Percentiles rank a stretch among this genome's conserved stretches.
These are phyloP conservation scores for Globisporangium emineosum DNA, from an alignment of 352 stramenopile genomes.

Conservation along the genomic window DNA sequence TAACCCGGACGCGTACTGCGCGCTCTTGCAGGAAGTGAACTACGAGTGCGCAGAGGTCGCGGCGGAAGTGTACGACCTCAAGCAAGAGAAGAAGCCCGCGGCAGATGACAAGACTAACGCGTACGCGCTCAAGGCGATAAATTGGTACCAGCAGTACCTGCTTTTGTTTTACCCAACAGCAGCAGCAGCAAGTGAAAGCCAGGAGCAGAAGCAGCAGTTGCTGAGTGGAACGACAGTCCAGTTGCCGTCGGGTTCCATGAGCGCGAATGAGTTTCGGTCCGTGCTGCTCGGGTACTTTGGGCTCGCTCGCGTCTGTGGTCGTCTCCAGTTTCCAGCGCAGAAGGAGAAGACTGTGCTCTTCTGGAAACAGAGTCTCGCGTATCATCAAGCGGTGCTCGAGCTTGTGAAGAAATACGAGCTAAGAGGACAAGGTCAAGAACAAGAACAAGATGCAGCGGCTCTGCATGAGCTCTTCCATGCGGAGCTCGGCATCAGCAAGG, in stretches of 20 bases:
- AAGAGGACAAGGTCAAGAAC: neutral
- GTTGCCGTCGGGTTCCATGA: conserved; percentile 29
- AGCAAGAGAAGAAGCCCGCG: conserved; percentile 38
- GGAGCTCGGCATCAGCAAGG: conserved; percentile 53
- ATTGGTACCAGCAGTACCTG: conserved; percentile 72
- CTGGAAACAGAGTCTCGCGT: conserved; percentile 59
- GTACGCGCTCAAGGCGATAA: conserved; percentile 61
- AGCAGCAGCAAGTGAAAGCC: neutral
- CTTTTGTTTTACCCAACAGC: conserved; percentile 53
- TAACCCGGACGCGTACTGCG: conserved; percentile 49
- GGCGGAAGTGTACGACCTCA: conserved; percentile 59
- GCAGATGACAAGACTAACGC: conserved; percentile 34
- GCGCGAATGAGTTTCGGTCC: conserved; percentile 35
- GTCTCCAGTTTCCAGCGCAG: conserved; percentile 39
- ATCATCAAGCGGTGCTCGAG: conserved; percentile 41
- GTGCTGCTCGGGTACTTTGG: conserved; percentile 60
- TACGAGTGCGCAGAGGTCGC: conserved; percentile 65
- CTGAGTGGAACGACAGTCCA: conserved; percentile 26
- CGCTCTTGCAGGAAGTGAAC: conserved; percentile 62
- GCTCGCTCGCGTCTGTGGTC: conserved; percentile 59
- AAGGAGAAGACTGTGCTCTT: conserved; percentile 49
- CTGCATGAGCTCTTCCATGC: conserved; percentile 41
- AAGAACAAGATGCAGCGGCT: conserved; percentile 13
- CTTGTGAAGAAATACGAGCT: conserved; percentile 39
- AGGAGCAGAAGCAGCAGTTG: conserved; percentile 26